These are phyloP conservation scores for Isatis tinctoria DNA, from an alignment of 345 rosid species.

Conservation along the genomic window DNA sequence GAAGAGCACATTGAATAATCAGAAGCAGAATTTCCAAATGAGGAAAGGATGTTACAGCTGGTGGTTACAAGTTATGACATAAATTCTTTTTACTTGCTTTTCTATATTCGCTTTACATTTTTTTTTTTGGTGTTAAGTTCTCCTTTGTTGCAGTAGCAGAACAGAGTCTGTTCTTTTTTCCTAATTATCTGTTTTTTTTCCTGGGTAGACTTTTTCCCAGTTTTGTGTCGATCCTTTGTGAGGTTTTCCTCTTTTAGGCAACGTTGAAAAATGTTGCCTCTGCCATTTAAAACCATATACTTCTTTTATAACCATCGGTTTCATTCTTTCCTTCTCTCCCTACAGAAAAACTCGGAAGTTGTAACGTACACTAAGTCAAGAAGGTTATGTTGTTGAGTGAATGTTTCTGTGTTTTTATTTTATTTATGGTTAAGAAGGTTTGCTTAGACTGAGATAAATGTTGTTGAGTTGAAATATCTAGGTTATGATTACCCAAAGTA, in stretches of 20 bases:
- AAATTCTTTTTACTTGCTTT: conserved; percentile 42
- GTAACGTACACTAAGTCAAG: not conserved
- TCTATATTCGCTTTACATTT: conserved; percentile 3
- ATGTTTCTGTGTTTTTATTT: not conserved
- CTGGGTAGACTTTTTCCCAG: not conserved
- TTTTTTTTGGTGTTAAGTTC: not conserved
- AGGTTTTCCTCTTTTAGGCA: conserved; percentile 40
- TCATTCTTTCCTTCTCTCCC: conserved; percentile 27
- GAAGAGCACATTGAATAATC: conserved; percentile 31
- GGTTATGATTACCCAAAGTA: not conserved
- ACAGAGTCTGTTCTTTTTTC: conserved; percentile 2
- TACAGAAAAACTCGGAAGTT: not conserved
- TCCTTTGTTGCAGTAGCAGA: conserved; percentile 24
- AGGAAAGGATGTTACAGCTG: conserved; percentile 27
- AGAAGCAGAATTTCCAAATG: conserved; percentile 26
- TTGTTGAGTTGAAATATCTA: not conserved
- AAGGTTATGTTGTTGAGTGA: not conserved
- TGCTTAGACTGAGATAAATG: not conserved
- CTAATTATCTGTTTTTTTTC: not conserved
- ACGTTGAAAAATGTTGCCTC: conserved; percentile 40
- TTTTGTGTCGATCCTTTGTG: conserved; percentile 18
- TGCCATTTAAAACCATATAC: conserved; percentile 29
- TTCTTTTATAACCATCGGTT: conserved; percentile 43
- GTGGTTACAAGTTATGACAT: conserved; percentile 38
- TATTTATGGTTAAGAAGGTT: not conserved